Percentiles rank a stretch among this genome's conserved stretches.
phyloP scores from a whole-genome alignment of 225 moss, liverwort and hornwort species.

The Thuidium tamariscinum region DNA sequence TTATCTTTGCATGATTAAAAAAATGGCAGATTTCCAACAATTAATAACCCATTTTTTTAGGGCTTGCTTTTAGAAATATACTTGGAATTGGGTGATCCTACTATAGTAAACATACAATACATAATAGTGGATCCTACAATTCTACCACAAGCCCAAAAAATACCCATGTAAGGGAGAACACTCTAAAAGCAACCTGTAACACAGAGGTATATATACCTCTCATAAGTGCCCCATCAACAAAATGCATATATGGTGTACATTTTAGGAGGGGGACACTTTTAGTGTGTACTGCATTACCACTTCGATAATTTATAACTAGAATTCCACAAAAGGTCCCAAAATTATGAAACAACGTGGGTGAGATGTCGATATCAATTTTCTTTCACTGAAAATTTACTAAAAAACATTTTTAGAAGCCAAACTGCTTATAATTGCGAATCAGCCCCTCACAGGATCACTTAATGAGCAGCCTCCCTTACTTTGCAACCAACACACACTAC shows the following conservation, averaged over 20 bases:
- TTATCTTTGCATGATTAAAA: too few species aligned
- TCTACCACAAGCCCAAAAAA: neutral
- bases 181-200: too few species aligned
- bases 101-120: too few species aligned
- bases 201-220: too few species aligned
- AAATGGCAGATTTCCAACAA: too few species aligned
- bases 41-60: too few species aligned
- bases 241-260: neutral
- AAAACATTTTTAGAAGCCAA: neutral
- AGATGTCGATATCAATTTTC: neutral
- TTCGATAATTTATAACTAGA: neutral
- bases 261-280: neutral
- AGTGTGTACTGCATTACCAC: neutral
- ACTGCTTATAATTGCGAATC: neutral
- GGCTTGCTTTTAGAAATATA: accelerated
- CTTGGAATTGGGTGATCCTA: neutral
- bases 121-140: too few species aligned
- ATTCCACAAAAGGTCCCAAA: neutral
- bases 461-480: neutral
- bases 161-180: too few species aligned
- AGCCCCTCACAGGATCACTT: neutral
- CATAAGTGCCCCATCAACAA: neutral
- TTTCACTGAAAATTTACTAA: neutral
- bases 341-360: neutral
- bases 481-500: neutral